A percentile compares a stretch with the other conserved stretches of the same genome.
Conservation (phyloP, 208 protist genomes). For the Angomonas ambiguus region DNA sequence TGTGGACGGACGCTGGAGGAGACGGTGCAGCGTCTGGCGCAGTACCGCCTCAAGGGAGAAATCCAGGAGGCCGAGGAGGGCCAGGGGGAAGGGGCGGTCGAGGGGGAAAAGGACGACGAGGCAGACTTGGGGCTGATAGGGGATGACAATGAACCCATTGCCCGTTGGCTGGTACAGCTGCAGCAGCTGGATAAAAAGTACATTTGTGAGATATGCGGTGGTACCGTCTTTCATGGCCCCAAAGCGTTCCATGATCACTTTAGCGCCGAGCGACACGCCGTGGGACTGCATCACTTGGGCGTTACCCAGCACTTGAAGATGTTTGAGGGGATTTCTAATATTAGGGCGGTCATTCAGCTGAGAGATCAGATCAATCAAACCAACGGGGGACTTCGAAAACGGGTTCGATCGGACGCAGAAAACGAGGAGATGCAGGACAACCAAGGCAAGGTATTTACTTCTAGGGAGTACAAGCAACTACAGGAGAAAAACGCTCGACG, state of each 20-base stretch:
- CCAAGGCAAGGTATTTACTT: conserved; percentile 75
- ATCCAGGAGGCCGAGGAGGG: not conserved
- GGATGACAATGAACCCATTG: conserved; percentile 73
- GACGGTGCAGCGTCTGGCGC: conserved; percentile 61
- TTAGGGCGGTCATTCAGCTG: conserved; percentile 75
- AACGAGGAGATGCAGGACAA: conserved; percentile 81
- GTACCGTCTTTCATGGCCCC: conserved; percentile 80
- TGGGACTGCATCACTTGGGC: conserved; percentile 72
- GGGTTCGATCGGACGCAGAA: conserved; percentile 64
- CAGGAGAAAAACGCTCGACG: not conserved
- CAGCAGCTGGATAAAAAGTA: conserved; percentile 83
- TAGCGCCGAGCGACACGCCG: conserved; percentile 69
- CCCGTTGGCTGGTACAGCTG: conserved; percentile 74
- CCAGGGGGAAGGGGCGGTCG: not conserved
- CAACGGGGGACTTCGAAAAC: conserved; percentile 36
- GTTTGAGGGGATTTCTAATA: conserved; percentile 73
- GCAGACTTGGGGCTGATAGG: conserved; percentile 37
- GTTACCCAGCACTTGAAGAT: conserved; percentile 62
- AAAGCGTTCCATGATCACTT: conserved; percentile 88
- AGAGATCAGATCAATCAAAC: conserved; percentile 37
- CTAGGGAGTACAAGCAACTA: conserved; percentile 40
- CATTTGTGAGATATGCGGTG: conserved; percentile 81
- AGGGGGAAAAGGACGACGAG: conserved; percentile 17
- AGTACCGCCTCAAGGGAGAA: conserved; percentile 46
- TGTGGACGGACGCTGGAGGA: conserved; percentile 60